Percentiles rank a stretch among this genome's conserved stretches.
These are phyloP conservation scores for Pneumocystis carinii DNA, from an alignment of 1,139 yeast species.

Conservation along the genomic window DNA sequence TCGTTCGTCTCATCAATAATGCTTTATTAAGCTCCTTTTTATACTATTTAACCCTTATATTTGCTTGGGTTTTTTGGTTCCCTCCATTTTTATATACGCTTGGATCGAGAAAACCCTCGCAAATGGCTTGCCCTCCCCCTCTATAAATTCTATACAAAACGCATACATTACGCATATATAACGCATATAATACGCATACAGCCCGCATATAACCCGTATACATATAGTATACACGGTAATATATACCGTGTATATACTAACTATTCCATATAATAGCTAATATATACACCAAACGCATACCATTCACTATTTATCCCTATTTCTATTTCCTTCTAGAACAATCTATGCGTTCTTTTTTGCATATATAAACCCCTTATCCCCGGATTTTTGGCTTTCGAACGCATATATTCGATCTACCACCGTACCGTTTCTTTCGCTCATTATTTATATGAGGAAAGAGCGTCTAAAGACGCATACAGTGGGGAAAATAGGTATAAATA, in stretches of 20 bases:
- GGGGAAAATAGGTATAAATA: background rate
- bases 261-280: too few relatives aligned
- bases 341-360: background rate
- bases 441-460: background rate
- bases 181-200: too few relatives aligned
- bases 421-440: background rate
- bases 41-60: background rate
- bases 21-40: background rate
- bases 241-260: too few relatives aligned
- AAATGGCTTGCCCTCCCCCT: too few relatives aligned
- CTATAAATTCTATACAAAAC: too few relatives aligned
- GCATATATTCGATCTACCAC: background rate
- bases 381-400: background rate
- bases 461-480: background rate
- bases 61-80: background rate
- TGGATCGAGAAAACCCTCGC: background rate
- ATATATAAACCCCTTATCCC: background rate
- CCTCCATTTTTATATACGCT: background rate
- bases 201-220: too few relatives aligned
- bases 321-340: background rate
- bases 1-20: constrained; percentile 76
- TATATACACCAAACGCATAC: too few relatives aligned
- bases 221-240: too few relatives aligned
- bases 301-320: too few relatives aligned
- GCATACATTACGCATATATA: too few relatives aligned